Percentiles rank a stretch among this genome's conserved stretches.
Evolutionary conservation across 805 yeast genomes (phyloP).

Genomic region (Metschnikowia hibisci): DNA sequence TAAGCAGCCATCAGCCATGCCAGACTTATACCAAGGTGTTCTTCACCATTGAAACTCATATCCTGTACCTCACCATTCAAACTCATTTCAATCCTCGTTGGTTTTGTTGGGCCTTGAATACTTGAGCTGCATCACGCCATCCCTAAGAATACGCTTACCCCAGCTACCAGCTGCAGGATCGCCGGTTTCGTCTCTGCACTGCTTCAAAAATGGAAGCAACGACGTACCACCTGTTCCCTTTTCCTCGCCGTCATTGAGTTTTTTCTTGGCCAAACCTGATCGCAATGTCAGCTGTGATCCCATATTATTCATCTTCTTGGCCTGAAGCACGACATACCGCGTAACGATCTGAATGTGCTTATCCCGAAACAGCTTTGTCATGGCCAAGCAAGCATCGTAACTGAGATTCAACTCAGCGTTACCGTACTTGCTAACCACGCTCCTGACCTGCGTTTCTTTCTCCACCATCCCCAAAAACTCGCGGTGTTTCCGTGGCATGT

Average conservation of each 20-base stretch:
- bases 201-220: conserved; percentile 84
- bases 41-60: neutral
- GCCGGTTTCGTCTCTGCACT: conserved; percentile 94
- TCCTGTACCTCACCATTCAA: too few relatives aligned
- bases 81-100: conserved; percentile 31
- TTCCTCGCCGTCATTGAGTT: conserved; percentile 46
- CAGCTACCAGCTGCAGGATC: conserved; percentile 89
- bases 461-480: conserved; percentile 64
- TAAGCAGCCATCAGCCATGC: too few relatives aligned
- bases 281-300: conserved; percentile 61
- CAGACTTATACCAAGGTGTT: too few relatives aligned
- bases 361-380: conserved; percentile 84
- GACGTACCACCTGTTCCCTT: conserved; percentile 96
- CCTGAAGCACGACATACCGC: conserved; percentile 78
- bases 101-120: conserved; percentile 39
- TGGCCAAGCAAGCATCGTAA: conserved; percentile 86
- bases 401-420: conserved; percentile 60
- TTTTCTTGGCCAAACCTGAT: conserved; percentile 59
- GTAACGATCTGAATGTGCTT: conserved; percentile 92
- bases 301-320: conserved; percentile 49
- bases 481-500: conserved; percentile 88
- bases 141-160: conserved; percentile 72
- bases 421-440: conserved; percentile 50
- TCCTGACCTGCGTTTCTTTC: conserved; percentile 55
- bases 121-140: conserved; percentile 45